Conservation (phyloP, 257 asterid genomes). For the Fraxinus quadrangulata region DNA sequence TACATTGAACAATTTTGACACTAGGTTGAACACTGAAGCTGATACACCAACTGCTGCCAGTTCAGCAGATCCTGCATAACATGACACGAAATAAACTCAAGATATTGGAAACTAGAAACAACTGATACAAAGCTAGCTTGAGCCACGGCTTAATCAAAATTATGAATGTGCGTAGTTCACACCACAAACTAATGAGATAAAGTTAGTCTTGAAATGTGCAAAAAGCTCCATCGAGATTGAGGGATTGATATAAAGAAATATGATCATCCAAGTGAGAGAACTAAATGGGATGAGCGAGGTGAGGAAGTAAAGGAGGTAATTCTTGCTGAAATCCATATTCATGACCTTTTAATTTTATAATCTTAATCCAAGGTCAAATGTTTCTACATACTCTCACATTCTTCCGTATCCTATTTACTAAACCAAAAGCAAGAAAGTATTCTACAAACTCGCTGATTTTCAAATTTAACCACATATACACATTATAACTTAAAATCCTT, state of each 20-base stretch:
- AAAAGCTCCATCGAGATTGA: background rate
- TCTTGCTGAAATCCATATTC: conserved; percentile 1
- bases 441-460: background rate
- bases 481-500: background rate
- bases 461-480: background rate
- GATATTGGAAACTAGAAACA: background rate
- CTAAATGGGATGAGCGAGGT: background rate
- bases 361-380: conserved; percentile 14
- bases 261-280: background rate
- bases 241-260: background rate
- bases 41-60: conserved; percentile 96
- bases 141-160: background rate
- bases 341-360: background rate
- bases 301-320: background rate
- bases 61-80: conserved; percentile 77
- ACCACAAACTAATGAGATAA: background rate
- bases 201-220: background rate
- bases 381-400: background rate
- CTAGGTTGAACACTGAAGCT: conserved; percentile 81
- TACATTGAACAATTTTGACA: conserved; percentile 86
- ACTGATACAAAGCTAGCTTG: background rate
- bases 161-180: background rate
- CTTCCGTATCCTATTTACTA: background rate
- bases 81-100: conserved; percentile 15
- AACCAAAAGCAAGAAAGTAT: conserved; percentile 1